Percentiles rank a stretch among this genome's conserved stretches.
Conservation (phyloP, 2,329 filamentous ascomycete species). For the Xylaria hypoxylon region DNA sequence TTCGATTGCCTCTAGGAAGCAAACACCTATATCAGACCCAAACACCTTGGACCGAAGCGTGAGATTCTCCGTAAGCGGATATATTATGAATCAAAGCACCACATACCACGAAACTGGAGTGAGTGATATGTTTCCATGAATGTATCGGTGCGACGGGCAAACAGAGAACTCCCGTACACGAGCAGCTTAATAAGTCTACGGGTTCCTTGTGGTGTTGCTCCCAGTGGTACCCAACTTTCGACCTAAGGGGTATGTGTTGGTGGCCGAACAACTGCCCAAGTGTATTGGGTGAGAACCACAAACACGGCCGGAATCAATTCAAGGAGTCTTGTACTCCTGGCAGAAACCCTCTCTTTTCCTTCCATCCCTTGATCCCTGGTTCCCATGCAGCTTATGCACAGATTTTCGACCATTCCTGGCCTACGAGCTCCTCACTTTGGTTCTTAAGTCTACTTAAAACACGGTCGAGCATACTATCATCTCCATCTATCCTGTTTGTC, state of each 20-base stretch:
- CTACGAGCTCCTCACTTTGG: not conserved
- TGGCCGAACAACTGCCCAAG: not conserved
- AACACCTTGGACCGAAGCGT: not conserved
- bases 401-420: not conserved
- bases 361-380: not conserved
- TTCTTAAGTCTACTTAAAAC: not conserved
- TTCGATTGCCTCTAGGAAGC: not conserved
- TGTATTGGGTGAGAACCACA: not conserved
- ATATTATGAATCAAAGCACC: not conserved
- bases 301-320: not conserved
- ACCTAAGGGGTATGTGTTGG: not conserved
- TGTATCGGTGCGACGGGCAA: not conserved
- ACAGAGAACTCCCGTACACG: not conserved
- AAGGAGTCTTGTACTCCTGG: constrained; percentile 1
- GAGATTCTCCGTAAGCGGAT: not conserved
- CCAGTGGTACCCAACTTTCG: not conserved
- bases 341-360: too few relatives aligned
- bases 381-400: not conserved
- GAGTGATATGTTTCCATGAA: not conserved
- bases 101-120: not conserved
- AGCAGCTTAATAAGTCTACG: not conserved
- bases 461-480: not conserved
- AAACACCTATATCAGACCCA: not conserved
- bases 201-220: not conserved
- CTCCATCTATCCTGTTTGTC: not conserved